These are phyloP conservation scores for Aspergillus neotritici DNA, from an alignment of 2,329 filamentous ascomycete species.

Conservation along the genomic window DNA sequence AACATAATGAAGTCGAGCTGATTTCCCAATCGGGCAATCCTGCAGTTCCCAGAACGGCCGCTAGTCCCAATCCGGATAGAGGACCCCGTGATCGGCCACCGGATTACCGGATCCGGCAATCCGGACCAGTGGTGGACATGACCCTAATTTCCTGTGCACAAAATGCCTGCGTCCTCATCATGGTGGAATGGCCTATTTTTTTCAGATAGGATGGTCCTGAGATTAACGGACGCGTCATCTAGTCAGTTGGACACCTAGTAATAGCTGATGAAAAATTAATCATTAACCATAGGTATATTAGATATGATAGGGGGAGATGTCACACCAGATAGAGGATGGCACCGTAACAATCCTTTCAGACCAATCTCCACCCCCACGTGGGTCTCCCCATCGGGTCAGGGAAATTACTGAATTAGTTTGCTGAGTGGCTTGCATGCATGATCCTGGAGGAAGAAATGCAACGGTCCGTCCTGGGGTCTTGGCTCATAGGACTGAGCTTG, in stretches of 20 bases:
- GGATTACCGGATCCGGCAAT: slow-evolving; percentile 11
- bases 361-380: slow-evolving; percentile 20
- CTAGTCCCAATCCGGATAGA: slow-evolving; percentile 7
- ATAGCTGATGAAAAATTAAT: too few species aligned
- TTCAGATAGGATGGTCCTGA: too few species aligned
- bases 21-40: not conserved
- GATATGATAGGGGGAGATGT: not conserved
- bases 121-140: slow-evolving; percentile 1
- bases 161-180: too few species aligned
- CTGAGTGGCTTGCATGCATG: not conserved
- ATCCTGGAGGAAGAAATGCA: too few species aligned
- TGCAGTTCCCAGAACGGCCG: slow-evolving; percentile 7
- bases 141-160: slow-evolving; percentile 5
- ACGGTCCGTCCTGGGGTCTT: too few species aligned
- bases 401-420: slow-evolving; percentile 7
- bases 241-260: too few species aligned
- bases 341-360: slow-evolving; percentile 7
- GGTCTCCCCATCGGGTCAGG: slow-evolving; percentile 10
- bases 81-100: not conserved
- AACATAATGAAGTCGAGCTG: too few species aligned
- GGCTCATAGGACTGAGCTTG: too few species aligned
- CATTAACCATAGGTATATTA: too few species aligned
- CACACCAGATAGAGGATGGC: slow-evolving; percentile 1
- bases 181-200: too few species aligned
- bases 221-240: too few species aligned